A percentile compares a stretch with the other conserved stretches of the same genome.
Conservation (phyloP, 257 asterid genomes). For the Solanum medicagineum region DNA sequence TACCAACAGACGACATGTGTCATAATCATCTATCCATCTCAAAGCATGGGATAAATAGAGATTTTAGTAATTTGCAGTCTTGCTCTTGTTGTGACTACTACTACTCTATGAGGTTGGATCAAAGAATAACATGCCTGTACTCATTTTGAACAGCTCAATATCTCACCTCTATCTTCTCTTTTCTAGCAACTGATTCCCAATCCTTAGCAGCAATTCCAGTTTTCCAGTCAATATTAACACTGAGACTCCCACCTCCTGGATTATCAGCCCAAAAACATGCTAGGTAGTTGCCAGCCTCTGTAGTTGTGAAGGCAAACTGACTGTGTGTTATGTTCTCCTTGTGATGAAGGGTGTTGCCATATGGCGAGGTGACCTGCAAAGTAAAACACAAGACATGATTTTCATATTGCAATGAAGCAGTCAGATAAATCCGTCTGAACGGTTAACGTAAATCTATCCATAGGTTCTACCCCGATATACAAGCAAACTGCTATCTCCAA, state of each 20-base stretch:
- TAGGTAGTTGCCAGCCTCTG: slow-evolving; percentile 66
- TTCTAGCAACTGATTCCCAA: slow-evolving; percentile 86
- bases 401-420: not conserved
- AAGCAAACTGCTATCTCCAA: not conserved
- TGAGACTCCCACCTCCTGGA: slow-evolving; percentile 42
- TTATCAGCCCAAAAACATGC: slow-evolving; percentile 73
- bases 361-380: slow-evolving; percentile 65
- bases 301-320: slow-evolving; percentile 78
- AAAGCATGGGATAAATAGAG: not conserved
- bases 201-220: slow-evolving; percentile 90
- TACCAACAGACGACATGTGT: not conserved
- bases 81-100: not conserved
- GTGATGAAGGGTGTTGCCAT: slow-evolving; percentile 60
- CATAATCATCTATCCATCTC: not conserved
- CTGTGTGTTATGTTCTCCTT: slow-evolving; percentile 61
- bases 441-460: not conserved
- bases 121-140: not conserved
- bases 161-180: slow-evolving; percentile 77
- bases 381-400: not conserved
- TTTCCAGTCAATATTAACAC: slow-evolving; percentile 79
- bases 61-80: not conserved
- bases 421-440: not conserved
- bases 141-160: not conserved
- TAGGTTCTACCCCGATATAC: not conserved
- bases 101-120: not conserved